Evolutionary conservation across 495 filamentous ascomycete species (phyloP).

Genomic region (Thermochaetoides thermophila): DNA sequence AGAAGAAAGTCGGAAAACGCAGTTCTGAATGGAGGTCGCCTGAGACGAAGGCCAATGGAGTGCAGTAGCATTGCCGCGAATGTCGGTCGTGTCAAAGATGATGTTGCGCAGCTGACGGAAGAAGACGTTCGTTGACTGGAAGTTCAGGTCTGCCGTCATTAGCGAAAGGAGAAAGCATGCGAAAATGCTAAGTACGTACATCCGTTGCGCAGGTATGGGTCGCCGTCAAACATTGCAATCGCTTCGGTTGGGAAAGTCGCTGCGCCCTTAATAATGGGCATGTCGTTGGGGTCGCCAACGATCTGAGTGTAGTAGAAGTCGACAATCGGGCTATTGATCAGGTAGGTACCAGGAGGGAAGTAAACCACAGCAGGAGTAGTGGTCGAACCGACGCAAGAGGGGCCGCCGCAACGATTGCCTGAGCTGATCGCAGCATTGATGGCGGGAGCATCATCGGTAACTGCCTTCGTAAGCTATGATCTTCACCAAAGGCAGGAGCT

Average conservation of each 20-base stretch:
- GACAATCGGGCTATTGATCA: constrained; percentile 42
- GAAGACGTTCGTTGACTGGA: constrained; percentile 69
- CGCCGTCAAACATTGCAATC: constrained; percentile 12
- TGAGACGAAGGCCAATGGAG: constrained; percentile 96
- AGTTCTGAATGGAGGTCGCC: constrained; percentile 77
- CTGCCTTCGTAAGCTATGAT: constrained; percentile 22
- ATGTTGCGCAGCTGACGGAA: constrained; percentile 88
- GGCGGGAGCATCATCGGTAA: constrained; percentile 66
- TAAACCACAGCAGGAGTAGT: constrained; percentile 54
- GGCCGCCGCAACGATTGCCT: constrained; percentile 63
- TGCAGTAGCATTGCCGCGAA: constrained; percentile 47
- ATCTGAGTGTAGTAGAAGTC: constrained; percentile 54
- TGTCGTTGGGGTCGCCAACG: constrained; percentile 39
- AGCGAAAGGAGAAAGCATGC: neutral
- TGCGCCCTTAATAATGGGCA: constrained; percentile 57
- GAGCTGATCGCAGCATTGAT: constrained; percentile 69
- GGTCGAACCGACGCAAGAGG: constrained; percentile 61
- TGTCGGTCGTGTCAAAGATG: constrained; percentile 61
- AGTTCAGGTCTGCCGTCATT: constrained; percentile 9
- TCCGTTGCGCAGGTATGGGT: constrained; percentile 13
- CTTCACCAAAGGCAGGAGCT: neutral
- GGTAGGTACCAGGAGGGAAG: constrained; percentile 52
- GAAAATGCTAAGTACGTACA: constrained; percentile 1
- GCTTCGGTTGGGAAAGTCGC: constrained; percentile 33
- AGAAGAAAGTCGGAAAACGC: constrained; percentile 59